Percentiles rank a stretch among this genome's conserved stretches.
These are phyloP conservation scores for Trypanosoma cruzi DNA, from an alignment of 208 protist genomes.

Conservation along the genomic window DNA sequence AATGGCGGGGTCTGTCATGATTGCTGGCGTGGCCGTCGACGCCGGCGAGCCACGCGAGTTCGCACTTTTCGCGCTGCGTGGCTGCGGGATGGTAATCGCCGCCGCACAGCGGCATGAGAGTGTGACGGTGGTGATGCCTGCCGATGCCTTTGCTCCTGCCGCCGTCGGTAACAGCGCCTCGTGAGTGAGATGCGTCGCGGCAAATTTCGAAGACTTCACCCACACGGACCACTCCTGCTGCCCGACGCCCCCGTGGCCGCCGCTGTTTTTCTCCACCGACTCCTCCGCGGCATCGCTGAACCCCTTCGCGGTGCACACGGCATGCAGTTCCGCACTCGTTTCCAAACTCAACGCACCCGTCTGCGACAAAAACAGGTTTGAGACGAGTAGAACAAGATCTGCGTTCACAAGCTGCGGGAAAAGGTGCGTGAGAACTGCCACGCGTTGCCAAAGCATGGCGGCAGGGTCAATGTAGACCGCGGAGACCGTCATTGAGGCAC, in stretches of 20 bases:
- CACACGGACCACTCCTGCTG: constrained; percentile 67
- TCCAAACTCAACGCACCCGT: constrained; percentile 27
- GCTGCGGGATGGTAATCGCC: constrained; percentile 83
- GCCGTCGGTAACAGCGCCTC: too few relatives aligned
- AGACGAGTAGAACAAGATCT: constrained; percentile 55
- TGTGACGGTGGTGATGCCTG: constrained; percentile 39
- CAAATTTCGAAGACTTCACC: constrained; percentile 73
- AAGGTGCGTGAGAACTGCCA: constrained; percentile 39
- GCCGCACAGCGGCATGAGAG: constrained; percentile 39
- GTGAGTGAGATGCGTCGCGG: constrained; percentile 30
- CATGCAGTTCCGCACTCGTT: constrained; percentile 47
- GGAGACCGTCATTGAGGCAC: constrained; percentile 45
- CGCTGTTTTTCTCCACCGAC: constrained; percentile 36
- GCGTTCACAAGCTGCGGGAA: constrained; percentile 39
- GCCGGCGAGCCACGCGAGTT: constrained; percentile 56
- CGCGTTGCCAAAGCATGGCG: constrained; percentile 33
- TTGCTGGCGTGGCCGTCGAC: constrained; percentile 34
- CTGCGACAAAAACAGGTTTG: constrained; percentile 52
- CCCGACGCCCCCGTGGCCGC: too few relatives aligned
- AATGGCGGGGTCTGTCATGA: constrained; percentile 73
- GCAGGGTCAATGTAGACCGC: constrained; percentile 57
- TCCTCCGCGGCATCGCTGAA: constrained; percentile 81
- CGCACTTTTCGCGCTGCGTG: constrained; percentile 72
- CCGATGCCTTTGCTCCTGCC: constrained; percentile 39
- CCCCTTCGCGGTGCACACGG: constrained; percentile 40